A percentile compares a stretch with the other conserved stretches of the same genome.
These are phyloP conservation scores for Apiospora arundinis DNA, from an alignment of 2,329 filamentous ascomycete genomes.

Conservation along the genomic window DNA sequence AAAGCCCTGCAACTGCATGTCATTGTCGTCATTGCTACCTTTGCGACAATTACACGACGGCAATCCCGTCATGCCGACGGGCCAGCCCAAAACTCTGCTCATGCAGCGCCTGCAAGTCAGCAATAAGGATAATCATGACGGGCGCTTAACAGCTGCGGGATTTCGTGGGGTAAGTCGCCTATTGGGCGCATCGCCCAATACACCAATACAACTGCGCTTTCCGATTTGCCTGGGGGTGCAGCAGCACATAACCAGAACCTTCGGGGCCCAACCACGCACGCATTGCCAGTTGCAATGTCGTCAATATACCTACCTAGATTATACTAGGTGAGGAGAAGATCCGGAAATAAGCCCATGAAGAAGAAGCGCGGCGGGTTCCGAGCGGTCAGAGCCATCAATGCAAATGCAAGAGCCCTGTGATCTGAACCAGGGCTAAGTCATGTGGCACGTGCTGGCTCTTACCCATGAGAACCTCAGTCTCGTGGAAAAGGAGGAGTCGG, in stretches of 20 bases:
- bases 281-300: background rate
- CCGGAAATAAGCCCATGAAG: background rate
- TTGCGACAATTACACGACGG: background rate
- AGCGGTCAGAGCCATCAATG: background rate
- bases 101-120: background rate
- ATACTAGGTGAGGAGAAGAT: no score
- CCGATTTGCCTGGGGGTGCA: background rate
- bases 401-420: background rate
- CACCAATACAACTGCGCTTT: background rate
- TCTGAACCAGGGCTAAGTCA: background rate
- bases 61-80: background rate
- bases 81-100: background rate
- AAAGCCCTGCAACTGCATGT: conserved; percentile 3
- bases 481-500: background rate
- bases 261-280: no score
- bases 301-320: no score
- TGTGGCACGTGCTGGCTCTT: background rate
- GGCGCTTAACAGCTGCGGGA: background rate
- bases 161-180: background rate
- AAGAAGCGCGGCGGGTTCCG: background rate
- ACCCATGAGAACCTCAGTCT: background rate
- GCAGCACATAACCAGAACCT: background rate
- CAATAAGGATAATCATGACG: background rate
- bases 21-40: background rate
- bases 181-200: background rate